Evolutionary conservation across 805 yeast species (phyloP).

Genomic region (Saccharomycopsis vini): DNA sequence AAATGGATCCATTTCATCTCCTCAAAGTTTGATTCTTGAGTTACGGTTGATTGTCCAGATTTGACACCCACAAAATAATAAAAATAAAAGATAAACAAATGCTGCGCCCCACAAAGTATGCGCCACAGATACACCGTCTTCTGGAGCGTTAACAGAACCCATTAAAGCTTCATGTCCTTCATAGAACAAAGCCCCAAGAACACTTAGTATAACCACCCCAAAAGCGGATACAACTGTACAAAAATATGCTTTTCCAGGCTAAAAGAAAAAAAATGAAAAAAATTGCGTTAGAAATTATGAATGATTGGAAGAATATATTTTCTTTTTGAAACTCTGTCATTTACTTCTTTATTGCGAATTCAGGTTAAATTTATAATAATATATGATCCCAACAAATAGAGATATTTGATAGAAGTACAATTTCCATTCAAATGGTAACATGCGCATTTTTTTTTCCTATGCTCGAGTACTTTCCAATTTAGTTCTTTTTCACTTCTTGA

Average conservation of each 20-base stretch:
- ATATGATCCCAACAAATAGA: no score
- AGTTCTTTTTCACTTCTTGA: no score
- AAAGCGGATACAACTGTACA: constrained; percentile 90
- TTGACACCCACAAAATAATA: constrained; percentile 87
- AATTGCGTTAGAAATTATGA: no score
- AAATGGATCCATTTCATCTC: neutral
- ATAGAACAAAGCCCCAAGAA: constrained; percentile 75
- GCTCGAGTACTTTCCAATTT: no score
- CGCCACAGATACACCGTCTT: constrained; percentile 90
- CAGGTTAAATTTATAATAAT: no score
- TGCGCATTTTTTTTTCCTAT: no score
- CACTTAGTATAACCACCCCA: constrained; percentile 79
- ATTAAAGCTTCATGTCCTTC: constrained; percentile 82
- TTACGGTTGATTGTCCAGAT: constrained; percentile 55
- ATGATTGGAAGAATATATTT: no score
- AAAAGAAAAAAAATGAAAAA: no score
- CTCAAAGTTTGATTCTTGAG: constrained; percentile 47
- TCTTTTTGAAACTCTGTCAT: no score
- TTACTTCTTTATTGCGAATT: no score
- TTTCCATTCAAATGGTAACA: no score
- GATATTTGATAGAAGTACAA: no score
- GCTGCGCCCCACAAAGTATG: constrained; percentile 87
- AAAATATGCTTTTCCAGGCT: constrained; percentile 87
- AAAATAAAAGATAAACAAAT: constrained; percentile 66
- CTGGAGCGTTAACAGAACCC: constrained; percentile 87